A percentile compares a stretch with the other conserved stretches of the same genome.
Conservation (phyloP, 345 rosid species). For the Hypericum androsaemum region DNA sequence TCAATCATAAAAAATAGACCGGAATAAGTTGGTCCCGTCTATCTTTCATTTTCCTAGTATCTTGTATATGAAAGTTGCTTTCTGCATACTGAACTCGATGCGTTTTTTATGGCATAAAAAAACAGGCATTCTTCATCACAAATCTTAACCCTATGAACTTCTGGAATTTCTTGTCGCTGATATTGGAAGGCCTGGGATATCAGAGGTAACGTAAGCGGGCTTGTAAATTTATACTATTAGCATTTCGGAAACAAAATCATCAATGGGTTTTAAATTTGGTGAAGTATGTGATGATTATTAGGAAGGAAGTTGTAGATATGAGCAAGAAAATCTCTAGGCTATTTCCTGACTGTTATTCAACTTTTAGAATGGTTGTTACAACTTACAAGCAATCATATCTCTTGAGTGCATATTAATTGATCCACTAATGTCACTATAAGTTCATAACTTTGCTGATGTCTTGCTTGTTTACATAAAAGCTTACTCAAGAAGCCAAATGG, state of each 20-base stretch:
- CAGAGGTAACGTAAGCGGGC: conserved; percentile 40
- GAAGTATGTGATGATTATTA: too few relatives aligned
- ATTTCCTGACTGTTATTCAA: too few relatives aligned
- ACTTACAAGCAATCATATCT: too few relatives aligned
- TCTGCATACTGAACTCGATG: too few relatives aligned
- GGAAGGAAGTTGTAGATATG: too few relatives aligned
- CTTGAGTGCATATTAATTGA: too few relatives aligned
- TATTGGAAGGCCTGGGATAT: conserved; percentile 72
- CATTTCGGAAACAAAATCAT: not conserved
- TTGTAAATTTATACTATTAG: not conserved
- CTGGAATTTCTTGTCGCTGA: conserved; percentile 60
- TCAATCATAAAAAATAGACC: conserved; percentile 5
- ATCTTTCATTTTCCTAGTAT: conserved; percentile 2
- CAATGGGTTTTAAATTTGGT: too few relatives aligned
- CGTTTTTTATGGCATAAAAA: conserved; percentile 24
- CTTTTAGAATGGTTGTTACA: too few relatives aligned
- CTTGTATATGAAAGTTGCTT: conserved; percentile 2
- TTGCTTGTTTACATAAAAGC: not conserved
- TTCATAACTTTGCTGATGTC: not conserved
- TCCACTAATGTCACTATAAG: too few relatives aligned
- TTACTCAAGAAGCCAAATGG: not conserved
- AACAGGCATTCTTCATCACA: conserved; percentile 79
- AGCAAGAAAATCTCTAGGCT: too few relatives aligned
- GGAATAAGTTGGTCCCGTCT: not conserved
- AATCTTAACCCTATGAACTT: conserved; percentile 66